phyloP scores from a whole-genome alignment of 2,329 filamentous ascomycete species.

The Berkeleyomyces basicola region DNA sequence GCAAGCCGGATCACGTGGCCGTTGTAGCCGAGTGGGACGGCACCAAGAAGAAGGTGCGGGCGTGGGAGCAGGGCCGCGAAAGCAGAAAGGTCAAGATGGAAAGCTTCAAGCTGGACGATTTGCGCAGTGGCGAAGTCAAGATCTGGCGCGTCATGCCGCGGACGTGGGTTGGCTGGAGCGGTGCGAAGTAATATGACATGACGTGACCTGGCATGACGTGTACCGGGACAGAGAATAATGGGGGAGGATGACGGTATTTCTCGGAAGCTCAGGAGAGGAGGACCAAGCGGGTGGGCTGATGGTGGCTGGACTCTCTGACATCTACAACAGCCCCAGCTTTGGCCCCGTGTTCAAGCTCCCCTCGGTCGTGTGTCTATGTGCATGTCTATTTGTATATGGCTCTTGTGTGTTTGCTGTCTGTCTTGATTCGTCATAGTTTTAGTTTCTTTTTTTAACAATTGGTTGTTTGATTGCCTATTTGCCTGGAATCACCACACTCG shows the following conservation, averaged over 20 bases:
- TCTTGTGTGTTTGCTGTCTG: neutral
- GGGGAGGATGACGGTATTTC: neutral
- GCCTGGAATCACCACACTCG: neutral
- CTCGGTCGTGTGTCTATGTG: too few relatives aligned
- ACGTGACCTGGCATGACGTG: neutral
- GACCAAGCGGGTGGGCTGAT: neutral
- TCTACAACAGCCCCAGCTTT: too few relatives aligned
- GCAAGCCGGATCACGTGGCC: slow-evolving; percentile 75
- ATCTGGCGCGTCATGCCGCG: slow-evolving; percentile 92
- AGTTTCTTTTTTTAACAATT: neutral
- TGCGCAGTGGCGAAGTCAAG: slow-evolving; percentile 86
- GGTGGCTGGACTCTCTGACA: too few relatives aligned
- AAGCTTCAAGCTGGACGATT: slow-evolving; percentile 83
- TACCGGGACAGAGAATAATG: neutral
- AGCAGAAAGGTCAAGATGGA: slow-evolving; percentile 86
- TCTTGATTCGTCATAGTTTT: neutral
- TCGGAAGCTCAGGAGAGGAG: too few relatives aligned
- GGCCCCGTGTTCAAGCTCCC: too few relatives aligned
- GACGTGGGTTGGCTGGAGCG: slow-evolving; percentile 80
- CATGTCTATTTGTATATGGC: neutral
- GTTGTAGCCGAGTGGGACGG: slow-evolving; percentile 95
- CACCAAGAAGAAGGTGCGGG: slow-evolving; percentile 91
- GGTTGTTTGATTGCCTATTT: neutral
- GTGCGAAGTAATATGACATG: slow-evolving; percentile 3
- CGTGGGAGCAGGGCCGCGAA: slow-evolving; percentile 89